Evolutionary conservation across 2,329 filamentous ascomycete genomes (phyloP), one percentile per base, ranked within the genome.

Genomic region (Aspergillus neoniger): DNA sequence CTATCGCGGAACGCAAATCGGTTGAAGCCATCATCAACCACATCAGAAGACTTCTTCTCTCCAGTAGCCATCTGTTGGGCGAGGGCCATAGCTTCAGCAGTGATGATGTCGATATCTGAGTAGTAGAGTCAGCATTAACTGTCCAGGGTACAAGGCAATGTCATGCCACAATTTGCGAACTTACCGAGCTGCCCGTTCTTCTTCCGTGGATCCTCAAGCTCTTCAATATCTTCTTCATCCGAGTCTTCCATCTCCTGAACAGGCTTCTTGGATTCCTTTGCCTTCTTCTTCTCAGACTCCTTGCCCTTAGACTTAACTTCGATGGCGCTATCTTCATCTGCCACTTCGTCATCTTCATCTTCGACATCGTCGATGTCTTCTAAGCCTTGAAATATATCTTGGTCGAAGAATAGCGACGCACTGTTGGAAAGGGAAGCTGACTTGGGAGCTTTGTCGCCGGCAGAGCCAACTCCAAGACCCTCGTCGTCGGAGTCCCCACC

Each of bases 1-100:
- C 87, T 85, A 73, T 98, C 94, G 55, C 93, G 91, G 81, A 96
- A 93, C 2, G 92, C 86, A 74, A 90, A 91, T 76, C 92, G 95
- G 82, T 96, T 97, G 84, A 95, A 99, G 43, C 88, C 89, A 63
- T 98, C 94, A 71, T 99, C 96, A 49, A 94, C 81, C 5, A 96
- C 81, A 68, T 97, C 91, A 58, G 89, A 78, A 49, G 86, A 89
- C 0, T 88, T 90, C 76, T 89, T 93, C 73, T 94, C 85, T 48
- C 94, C 94, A 0, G 90, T 92, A 3, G 93, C 95, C 61, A 99
- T 88, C 72, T 92, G 86, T 66, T 98, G 95, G 0, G 95, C 96
- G 15, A 99, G 84, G 0, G 94, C 96, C 95, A 99, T 99, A 65
- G 96, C 95, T 81, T 99, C 95, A 5, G 92, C 95, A n/a, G 95